These are phyloP conservation scores for Populus hybrid DNA, from an alignment of 441 rosid species.

Conservation along the genomic window DNA sequence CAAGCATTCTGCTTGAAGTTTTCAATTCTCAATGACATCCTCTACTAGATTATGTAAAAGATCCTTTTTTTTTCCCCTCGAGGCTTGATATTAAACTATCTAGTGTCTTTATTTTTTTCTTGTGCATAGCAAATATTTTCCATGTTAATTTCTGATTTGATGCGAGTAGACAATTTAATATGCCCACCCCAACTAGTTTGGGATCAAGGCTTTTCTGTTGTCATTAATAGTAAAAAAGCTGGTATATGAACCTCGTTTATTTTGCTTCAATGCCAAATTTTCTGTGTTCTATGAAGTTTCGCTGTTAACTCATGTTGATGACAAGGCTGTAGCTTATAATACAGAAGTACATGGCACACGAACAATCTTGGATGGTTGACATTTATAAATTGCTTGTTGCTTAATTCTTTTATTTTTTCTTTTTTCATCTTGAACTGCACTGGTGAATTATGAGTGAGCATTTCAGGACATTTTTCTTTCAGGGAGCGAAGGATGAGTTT, in stretches of 20 bases:
- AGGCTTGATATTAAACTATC: background rate
- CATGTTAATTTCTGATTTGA: background rate
- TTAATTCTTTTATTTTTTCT: background rate
- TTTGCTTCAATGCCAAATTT: background rate
- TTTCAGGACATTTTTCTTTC: slow-evolving; percentile 16
- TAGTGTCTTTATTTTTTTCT: background rate
- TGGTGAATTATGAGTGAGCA: slow-evolving; percentile 6
- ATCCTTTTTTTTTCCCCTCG: background rate
- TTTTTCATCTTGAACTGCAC: slow-evolving; percentile 7
- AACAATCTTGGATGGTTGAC: background rate
- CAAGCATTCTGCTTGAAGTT: background rate
- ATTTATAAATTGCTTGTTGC: background rate
- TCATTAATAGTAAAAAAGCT: background rate
- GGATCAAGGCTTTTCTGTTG: background rate
- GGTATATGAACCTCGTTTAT: too few relatives aligned
- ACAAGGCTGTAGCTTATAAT: too few relatives aligned
- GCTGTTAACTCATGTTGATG: background rate
- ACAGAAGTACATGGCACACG: background rate
- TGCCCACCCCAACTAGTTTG: background rate
- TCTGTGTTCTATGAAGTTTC: background rate
- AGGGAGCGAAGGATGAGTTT: slow-evolving; percentile 92
- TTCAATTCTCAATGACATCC: background rate
- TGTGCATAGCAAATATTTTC: too few relatives aligned
- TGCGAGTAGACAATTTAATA: background rate
- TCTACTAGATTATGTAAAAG: background rate